Conservation (phyloP, 2,329 filamentous ascomycete genomes). For the Aspergillus proliferans region DNA sequence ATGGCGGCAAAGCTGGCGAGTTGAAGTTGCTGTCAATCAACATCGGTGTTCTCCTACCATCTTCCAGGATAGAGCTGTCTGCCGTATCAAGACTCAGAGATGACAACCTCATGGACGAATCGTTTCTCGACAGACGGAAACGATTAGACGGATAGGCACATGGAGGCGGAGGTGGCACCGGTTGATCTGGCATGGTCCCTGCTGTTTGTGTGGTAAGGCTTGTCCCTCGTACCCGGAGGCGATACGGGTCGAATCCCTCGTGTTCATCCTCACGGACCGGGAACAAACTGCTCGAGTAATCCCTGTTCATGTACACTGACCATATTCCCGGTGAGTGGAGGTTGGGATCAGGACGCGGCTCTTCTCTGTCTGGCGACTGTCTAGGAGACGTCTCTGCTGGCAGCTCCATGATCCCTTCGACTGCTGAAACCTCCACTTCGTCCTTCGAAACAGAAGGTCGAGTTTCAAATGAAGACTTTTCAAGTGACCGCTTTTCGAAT, state of each 20-base stretch:
- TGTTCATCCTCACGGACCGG: constrained; percentile 18
- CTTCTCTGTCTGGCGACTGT: constrained; percentile 29
- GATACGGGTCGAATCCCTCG: constrained; percentile 17
- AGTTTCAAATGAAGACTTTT: constrained; percentile 1
- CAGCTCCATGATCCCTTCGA: constrained; percentile 29
- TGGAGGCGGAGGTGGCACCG: constrained; percentile 31
- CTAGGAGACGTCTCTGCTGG: constrained; percentile 33
- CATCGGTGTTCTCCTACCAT: constrained; percentile 20
- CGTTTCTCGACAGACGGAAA: constrained; percentile 28
- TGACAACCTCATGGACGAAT: constrained; percentile 29
- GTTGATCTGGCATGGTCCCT: constrained; percentile 29
- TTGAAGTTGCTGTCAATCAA: constrained; percentile 23
- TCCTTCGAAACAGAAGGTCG: constrained; percentile 19
- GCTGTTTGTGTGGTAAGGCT: constrained; percentile 30
- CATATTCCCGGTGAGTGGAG: constrained; percentile 24
- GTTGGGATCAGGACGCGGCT: constrained; percentile 15
- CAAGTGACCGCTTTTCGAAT: constrained; percentile 14
- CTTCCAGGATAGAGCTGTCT: constrained; percentile 34
- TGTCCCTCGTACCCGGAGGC: constrained; percentile 20
- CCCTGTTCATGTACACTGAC: constrained; percentile 22
- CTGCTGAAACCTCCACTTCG: constrained; percentile 26
- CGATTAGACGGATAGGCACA: constrained; percentile 24
- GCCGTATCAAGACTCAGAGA: constrained; percentile 33
- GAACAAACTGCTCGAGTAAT: constrained; percentile 16
- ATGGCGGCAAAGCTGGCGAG: constrained; percentile 27